Evolutionary conservation across 176 grass and related monocot species (phyloP), one percentile per base, ranked within the genome.

Genomic region (Juncus inflexus): DNA sequence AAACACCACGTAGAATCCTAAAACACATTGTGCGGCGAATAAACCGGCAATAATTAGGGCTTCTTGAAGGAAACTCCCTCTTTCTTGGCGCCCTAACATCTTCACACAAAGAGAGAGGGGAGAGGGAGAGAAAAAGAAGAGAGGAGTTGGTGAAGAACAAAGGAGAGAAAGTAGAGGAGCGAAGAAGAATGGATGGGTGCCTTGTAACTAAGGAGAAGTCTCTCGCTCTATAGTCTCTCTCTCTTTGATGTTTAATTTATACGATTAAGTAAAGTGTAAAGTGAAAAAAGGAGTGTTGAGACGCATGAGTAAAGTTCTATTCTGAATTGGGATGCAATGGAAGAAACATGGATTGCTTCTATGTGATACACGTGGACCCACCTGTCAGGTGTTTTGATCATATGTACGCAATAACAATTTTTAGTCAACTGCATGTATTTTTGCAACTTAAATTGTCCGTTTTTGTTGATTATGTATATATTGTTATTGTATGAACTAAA

Each of bases 1-100:
- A 59, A 84, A 78, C 14, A 90, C 55, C 36, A 81, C 50, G 64
- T 84, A 89, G 15, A 51, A 59, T 45, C 78, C 79, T 37, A 78
- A 35, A 56, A 79, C 43, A 70, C 82, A 84, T 50, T 90, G 86
- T 49, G 38, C 67, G 3, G 52, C n/a, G 15, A 90, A 55, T 52
- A 82, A 64, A 7, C 86, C 82, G 9, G 49, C 66, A 3, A 77
- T 37, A 62, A 90, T 57, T 7, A 82, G 5, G 41, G 53, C 10
- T 2, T 84, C 85, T 64, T 80, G 65, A 67, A 78, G 1, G 36
- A 81, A 66, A 0, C 51, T 52, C 0, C 14, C 65, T 3, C 61
- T 65, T 3, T 54, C 60, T 35, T 7, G 55, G 12, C 56, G 58
- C 9, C 74, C 42, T 37, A 78, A 36, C 79, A 83, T 83, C 43